Base-by-base conservation (phyloP, 228 moss, liverwort and hornwort species). In the Sphagnum fallax region DNA sequence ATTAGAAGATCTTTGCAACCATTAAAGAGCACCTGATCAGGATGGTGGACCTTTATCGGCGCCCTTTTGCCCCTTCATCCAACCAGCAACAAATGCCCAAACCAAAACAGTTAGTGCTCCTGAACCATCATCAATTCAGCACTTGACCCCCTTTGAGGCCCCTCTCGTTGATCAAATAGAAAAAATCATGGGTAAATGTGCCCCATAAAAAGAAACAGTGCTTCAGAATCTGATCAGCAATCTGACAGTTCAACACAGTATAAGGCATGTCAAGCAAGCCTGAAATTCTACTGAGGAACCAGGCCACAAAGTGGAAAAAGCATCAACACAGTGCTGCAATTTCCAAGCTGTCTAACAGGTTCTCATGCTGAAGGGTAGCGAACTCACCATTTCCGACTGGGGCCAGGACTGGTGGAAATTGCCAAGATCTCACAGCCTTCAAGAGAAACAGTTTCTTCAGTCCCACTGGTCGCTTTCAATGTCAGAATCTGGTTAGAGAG, bases 361-460 rank as follows among this genome's bases (percentile, higher is more conserved):
- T 55, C 12, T 55, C 12, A 8, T 55, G 55, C 8, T 55, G 55
- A 12, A 12, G 55, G 12, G 12, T 55, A 8, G 12, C 12, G 5
- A 10, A 83, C 59, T 84, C 78, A 93, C 97, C 97, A 97, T 82
- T 97, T 97, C n/a, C 91, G 88, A 74, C 74, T 68, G 74, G 82
- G 61, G 69, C 70, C 81, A 48, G 73, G 8, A 63, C 88, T 80
- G 82, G 83, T 71, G 52, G 97, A 91, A 57, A 97, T 82, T n/a
- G 93, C 66, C 51, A 79, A 48, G 64, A 93, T 80, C 53, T 89
- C 80, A 67, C 93, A 97, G 53, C 97, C 93, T 87, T 93, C 90
- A 62, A 97, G 78, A 16, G 70, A 80, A 63, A 97, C 85, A 11
- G 72, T 71, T 72, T 93, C 93, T 79, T 79, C 75, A 8, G 65